Evolutionary conservation across 345 rosid species (phyloP).

Genomic region (Rhodamnia rubescens): DNA sequence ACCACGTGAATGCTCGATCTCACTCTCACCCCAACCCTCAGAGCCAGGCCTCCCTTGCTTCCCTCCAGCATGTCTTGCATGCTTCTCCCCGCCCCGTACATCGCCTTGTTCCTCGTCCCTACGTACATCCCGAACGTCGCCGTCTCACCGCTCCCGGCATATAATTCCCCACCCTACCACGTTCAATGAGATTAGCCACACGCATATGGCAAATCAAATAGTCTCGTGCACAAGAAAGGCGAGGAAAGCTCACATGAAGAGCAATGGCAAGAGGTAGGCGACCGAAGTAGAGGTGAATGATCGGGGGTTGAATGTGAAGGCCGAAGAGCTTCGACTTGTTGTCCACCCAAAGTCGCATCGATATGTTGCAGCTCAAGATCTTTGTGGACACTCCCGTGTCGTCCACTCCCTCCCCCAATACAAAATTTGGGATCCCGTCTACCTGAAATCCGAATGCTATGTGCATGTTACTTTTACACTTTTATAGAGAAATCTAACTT

Average conservation of each 20-base stretch:
- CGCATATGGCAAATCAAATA: background rate
- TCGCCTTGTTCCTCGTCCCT: conserved; percentile 51
- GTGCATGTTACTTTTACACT: background rate
- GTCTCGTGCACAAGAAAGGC: background rate
- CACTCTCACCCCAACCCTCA: conserved; percentile 27
- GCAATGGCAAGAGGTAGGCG: conserved; percentile 43
- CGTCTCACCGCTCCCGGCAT: conserved; percentile 30
- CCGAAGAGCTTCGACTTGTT: conserved; percentile 73
- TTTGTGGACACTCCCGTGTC: conserved; percentile 54
- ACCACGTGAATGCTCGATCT: conserved; percentile 42
- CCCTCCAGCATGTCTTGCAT: conserved; percentile 75
- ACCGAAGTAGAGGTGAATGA: conserved; percentile 41
- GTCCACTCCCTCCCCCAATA: conserved; percentile 75
- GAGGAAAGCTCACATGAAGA: conserved; percentile 26
- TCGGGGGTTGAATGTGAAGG: conserved; percentile 61
- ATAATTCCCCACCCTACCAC: conserved; percentile 38
- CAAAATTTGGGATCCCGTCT: conserved; percentile 34
- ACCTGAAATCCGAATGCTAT: conserved; percentile 24
- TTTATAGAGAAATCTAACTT: background rate
- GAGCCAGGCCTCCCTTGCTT: conserved; percentile 43
- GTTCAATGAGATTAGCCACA: background rate
- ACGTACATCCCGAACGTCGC: conserved; percentile 28
- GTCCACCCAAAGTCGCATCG: conserved; percentile 41
- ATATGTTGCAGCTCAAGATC: conserved; percentile 61
- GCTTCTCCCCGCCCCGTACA: conserved; percentile 83